Evolutionary conservation across 257 asterid genomes (phyloP).

Genomic region (Nemophila menziesii): DNA sequence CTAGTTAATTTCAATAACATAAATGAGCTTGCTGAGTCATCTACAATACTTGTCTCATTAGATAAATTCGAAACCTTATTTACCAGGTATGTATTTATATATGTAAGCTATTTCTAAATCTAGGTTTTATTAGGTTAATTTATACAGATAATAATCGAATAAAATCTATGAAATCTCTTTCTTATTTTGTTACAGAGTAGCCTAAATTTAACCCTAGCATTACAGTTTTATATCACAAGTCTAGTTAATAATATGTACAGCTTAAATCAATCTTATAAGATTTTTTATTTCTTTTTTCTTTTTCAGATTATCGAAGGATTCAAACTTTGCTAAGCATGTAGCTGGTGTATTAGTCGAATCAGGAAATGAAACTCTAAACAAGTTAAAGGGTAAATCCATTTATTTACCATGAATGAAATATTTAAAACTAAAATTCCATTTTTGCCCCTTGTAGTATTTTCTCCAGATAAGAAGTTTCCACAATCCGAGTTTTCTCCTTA

Average conservation of each 20-base stretch:
- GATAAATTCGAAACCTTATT: constrained; percentile 72
- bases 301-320: constrained; percentile 55
- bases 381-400: constrained; percentile 36
- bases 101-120: no score
- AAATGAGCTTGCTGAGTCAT: constrained; percentile 40
- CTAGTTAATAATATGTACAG: no score
- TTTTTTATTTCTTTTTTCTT: background rate
- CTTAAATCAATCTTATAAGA: background rate
- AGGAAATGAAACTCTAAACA: constrained; percentile 32
- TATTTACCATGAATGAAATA: background rate
- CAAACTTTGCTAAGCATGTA: constrained; percentile 49
- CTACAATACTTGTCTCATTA: constrained; percentile 51
- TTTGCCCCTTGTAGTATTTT: constrained; percentile 50
- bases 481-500: constrained; percentile 88
- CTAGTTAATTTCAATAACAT: constrained; percentile 42
- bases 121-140: no score
- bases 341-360: constrained; percentile 92
- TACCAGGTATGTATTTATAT: constrained; percentile 39
- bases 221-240: no score
- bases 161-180: no score
- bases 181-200: no score
- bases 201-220: no score
- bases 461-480: constrained; percentile 92
- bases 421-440: background rate
- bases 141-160: no score